These are phyloP conservation scores for Hyaloperonospora arabidopsidis DNA, from an alignment of 352 stramenopile species.

Conservation along the genomic window DNA sequence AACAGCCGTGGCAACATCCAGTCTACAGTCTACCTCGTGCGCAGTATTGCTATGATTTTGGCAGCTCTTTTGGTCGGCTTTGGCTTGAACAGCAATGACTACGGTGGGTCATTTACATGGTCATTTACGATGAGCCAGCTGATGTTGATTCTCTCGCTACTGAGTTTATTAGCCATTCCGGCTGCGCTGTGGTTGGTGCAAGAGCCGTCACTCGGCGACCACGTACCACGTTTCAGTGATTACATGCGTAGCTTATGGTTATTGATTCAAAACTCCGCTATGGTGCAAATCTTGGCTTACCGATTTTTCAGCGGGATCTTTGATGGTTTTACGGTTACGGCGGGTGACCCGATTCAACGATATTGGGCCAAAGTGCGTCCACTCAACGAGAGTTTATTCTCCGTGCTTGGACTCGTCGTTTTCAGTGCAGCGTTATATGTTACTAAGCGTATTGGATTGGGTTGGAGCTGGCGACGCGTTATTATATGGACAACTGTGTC, in stretches of 20 bases:
- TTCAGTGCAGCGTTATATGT: conserved; percentile 33
- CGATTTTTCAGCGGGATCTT: conserved; percentile 47
- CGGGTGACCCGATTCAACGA: conserved; percentile 27
- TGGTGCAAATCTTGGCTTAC: conserved; percentile 47
- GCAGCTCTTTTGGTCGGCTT: conserved; percentile 33
- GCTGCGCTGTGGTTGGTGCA: conserved; percentile 29
- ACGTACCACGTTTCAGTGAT: conserved; percentile 13
- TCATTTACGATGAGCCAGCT: conserved; percentile 30
- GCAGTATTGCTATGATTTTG: conserved; percentile 29
- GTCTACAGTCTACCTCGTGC: conserved; percentile 30
- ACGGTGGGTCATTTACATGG: conserved; percentile 29
- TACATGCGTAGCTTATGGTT: conserved; percentile 32
- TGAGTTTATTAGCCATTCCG: conserved; percentile 32
- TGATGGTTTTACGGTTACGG: conserved; percentile 30
- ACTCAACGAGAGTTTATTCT: conserved; percentile 27
- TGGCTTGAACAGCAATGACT: conserved; percentile 32
- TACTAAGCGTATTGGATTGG: conserved; percentile 37
- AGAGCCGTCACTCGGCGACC: conserved; percentile 23
- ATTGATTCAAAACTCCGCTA: conserved; percentile 34
- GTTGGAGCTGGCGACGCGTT: conserved; percentile 43
- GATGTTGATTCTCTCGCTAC: conserved; percentile 32
- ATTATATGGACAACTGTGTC: conserved; percentile 29
- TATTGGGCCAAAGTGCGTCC: conserved; percentile 33
- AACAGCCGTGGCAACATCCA: conserved; percentile 36
- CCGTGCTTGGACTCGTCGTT: conserved; percentile 25